Conservation (phyloP, 2,329 filamentous ascomycete species). For the Aspergillus proliferans region DNA sequence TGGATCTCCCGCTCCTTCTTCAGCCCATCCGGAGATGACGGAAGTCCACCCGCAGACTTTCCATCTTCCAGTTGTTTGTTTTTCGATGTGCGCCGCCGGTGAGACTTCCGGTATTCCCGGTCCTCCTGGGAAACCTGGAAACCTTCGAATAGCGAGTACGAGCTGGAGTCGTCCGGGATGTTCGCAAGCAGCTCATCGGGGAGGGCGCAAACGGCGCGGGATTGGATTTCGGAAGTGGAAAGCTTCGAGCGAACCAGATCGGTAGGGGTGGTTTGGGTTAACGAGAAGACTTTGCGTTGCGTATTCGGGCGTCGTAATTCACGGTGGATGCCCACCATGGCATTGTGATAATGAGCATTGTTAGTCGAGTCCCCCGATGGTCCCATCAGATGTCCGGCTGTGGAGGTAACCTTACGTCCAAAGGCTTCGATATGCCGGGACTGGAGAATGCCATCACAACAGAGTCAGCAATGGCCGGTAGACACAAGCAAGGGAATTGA, state of each 20-base stretch:
- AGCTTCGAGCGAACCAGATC: constrained; percentile 89
- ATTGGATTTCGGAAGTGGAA: constrained; percentile 86
- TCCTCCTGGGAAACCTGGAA: constrained; percentile 75
- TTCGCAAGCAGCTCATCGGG: constrained; percentile 84
- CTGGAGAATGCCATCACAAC: constrained; percentile 40
- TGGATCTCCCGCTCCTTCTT: constrained; percentile 74
- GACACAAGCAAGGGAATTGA: constrained; percentile 7
- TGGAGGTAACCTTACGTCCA: constrained; percentile 88
- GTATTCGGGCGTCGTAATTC: constrained; percentile 77
- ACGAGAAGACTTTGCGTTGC: constrained; percentile 84
- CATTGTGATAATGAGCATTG: constrained; percentile 69
- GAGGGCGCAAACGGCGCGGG: constrained; percentile 79
- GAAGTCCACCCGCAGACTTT: constrained; percentile 52
- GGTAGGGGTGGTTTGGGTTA: constrained; percentile 85
- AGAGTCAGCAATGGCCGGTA: constrained; percentile 7
- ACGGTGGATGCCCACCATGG: constrained; percentile 82
- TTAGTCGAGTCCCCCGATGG: constrained; percentile 51
- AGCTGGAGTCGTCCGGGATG: constrained; percentile 77
- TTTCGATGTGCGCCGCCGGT: constrained; percentile 63
- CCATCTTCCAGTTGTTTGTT: constrained; percentile 60
- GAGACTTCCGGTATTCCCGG: constrained; percentile 60
- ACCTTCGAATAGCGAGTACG: constrained; percentile 92
- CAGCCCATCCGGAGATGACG: constrained; percentile 64
- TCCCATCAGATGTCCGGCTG: constrained; percentile 81
- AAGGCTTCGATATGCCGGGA: constrained; percentile 86